Evolutionary conservation across 805 yeast species (phyloP), one percentile per base, ranked within the genome.

Genomic region (Yarrowia keelungensis): DNA sequence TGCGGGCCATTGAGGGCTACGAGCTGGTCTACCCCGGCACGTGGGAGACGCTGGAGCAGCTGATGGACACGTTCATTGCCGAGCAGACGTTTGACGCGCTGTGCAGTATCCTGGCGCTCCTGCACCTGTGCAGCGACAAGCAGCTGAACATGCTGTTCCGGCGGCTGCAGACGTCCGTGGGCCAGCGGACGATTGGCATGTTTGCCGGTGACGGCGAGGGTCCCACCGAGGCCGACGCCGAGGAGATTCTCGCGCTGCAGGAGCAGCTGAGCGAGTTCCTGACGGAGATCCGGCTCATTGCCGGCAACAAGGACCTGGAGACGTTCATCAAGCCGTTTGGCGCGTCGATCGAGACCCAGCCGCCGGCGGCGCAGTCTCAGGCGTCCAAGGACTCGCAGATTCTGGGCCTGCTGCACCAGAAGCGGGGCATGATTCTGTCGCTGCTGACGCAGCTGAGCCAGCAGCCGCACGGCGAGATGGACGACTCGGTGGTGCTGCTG

Each of bases 351-450:
- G 65, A 43, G 41, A 43, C 65, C 43, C 65, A 59, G 51, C 65
- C 65, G 12, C 62, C 62, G 8, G 38, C 62, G 3, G 42, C 16
- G 14, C 65, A 59, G 51, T 19, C 65, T 15, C 65, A 59, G 42
- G 51, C 51, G n/a, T 15, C 51, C 16, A 59, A 59, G 51, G 65
- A 59, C 38, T 59, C 65, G 45, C 65, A 59, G 46, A n/a, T 59
- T 9, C 51, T 59, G 19, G 51, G 65, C 5, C 51, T 59, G 42
- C 35, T 59, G 16, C 65, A 59, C 15, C 65, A 59, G 50, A 59
- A 59, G 35, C 50, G 65, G 7, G 65, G 65, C 46, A 43, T 59
- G 51, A 59, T 59, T 59, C 42, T 59, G 51, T 59, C 65, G n/a
- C 46, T 59, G 42, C n/a, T 59, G 26, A 43, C 65, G 8, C 65